Percentiles rank a stretch among this genome's conserved stretches.
phyloP scores from a whole-genome alignment of 805 yeast species.

The Kuraishia molischiana region DNA sequence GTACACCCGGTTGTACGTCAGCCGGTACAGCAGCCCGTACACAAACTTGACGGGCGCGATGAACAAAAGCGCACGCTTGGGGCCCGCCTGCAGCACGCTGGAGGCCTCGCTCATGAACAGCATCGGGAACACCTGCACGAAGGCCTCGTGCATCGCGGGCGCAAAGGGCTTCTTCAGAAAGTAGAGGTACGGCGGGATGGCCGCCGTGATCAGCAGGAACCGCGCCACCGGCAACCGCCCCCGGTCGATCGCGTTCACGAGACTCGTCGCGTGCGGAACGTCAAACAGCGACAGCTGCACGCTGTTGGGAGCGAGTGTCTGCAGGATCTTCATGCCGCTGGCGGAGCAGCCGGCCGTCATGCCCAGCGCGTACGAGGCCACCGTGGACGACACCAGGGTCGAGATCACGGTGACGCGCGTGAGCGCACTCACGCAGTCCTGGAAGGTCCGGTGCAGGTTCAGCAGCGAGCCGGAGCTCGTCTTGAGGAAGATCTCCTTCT shows the following conservation, averaged over 20 bases:
- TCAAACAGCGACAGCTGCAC: slow-evolving; percentile 20
- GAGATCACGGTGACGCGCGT: slow-evolving; percentile 10
- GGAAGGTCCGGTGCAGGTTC: slow-evolving; percentile 2
- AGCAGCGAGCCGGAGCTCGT: slow-evolving; percentile 3
- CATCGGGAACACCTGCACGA: slow-evolving; percentile 13
- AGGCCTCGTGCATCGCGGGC: slow-evolving; percentile 8
- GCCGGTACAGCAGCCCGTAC: slow-evolving; percentile 10
- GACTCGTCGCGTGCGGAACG: slow-evolving; percentile 6
- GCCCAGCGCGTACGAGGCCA: slow-evolving; percentile 14
- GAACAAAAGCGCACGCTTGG: slow-evolving; percentile 6
- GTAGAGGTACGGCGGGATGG: slow-evolving; percentile 20
- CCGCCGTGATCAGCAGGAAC: slow-evolving; percentile 13
- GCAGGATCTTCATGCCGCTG: slow-evolving; percentile 19
- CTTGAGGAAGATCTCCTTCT: slow-evolving; percentile 17
- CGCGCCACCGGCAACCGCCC: slow-evolving; percentile 12
- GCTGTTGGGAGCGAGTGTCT: slow-evolving; percentile 19
- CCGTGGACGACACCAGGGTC: slow-evolving; percentile 10
- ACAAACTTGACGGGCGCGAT: slow-evolving; percentile 6
- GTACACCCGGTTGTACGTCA: slow-evolving; percentile 22
- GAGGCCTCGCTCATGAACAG: slow-evolving; percentile 8
- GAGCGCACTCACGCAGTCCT: slow-evolving; percentile 8
- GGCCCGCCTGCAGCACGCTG: slow-evolving; percentile 1
- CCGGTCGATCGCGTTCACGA: slow-evolving; percentile 11
- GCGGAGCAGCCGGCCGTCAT: slow-evolving; percentile 11
- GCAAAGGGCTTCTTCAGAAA: slow-evolving; percentile 12